Percentiles rank a stretch among this genome's conserved stretches.
Evolutionary conservation across 176 grass and related monocot species (phyloP).

Genomic region (Lolium rigidum): DNA sequence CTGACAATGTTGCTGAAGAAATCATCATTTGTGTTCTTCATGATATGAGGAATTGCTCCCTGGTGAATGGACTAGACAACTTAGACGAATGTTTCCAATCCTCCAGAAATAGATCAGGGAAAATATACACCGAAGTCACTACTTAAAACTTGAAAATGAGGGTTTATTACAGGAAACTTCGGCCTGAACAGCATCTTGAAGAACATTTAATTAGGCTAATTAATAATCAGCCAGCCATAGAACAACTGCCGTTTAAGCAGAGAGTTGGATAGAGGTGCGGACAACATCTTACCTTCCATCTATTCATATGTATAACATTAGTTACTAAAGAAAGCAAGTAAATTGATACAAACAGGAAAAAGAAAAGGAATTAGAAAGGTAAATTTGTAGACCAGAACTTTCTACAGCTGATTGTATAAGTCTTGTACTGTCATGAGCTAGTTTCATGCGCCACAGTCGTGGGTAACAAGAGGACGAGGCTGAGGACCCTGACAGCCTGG

Average conservation of each 20-base stretch:
- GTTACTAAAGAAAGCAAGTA: background rate
- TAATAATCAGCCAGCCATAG: background rate
- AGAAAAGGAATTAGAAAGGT: background rate
- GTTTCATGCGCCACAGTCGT: background rate
- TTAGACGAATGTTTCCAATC: background rate
- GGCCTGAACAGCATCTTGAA: background rate
- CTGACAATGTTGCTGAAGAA: constrained; percentile 62
- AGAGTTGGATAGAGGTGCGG: background rate
- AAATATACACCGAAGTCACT: background rate
- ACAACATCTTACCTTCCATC: background rate
- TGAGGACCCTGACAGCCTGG: background rate
- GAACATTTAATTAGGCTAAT: background rate
- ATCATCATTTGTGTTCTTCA: constrained; percentile 70
- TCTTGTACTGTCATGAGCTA: background rate
- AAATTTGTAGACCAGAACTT: constrained; percentile 2
- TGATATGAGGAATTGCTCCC: constrained; percentile 68
- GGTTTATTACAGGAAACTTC: background rate
- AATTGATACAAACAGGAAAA: background rate
- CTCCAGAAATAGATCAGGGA: background rate
- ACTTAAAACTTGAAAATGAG: constrained; percentile 28
- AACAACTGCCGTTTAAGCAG: background rate
- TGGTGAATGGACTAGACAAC: constrained; percentile 38
- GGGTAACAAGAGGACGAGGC: background rate
- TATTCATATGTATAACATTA: background rate
- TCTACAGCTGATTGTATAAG: background rate